Evolutionary conservation across 352 stramenopile genomes (phyloP).

Genomic region (Phytophthora pini): DNA sequence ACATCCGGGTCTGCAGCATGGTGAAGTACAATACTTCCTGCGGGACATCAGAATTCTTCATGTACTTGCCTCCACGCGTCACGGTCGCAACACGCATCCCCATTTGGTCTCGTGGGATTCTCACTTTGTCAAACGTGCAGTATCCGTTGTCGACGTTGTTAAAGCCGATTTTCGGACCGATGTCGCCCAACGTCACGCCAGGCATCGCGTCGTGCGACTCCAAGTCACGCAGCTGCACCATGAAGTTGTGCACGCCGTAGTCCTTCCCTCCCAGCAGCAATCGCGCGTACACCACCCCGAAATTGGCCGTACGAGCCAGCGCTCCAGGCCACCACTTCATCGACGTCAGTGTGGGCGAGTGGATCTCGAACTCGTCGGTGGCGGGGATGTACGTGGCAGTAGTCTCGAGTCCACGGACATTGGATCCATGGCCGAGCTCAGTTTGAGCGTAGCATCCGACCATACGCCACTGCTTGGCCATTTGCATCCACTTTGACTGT

Average conservation of each 20-base stretch:
- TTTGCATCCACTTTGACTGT: conserved; percentile 65
- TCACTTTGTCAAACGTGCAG: conserved; percentile 60
- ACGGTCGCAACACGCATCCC: conserved; percentile 69
- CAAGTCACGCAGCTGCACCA: conserved; percentile 94
- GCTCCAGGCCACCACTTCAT: conserved; percentile 98
- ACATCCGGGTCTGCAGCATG: conserved; percentile 82
- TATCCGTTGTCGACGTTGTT: conserved; percentile 82
- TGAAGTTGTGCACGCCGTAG: conserved; percentile 96
- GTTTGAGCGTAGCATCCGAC: conserved; percentile 90
- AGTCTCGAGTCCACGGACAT: conserved; percentile 92
- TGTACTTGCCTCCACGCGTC: conserved; percentile 64
- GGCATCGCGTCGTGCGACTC: conserved; percentile 68
- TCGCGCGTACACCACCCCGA: conserved; percentile 85
- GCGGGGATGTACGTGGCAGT: conserved; percentile 94
- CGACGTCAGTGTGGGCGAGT: conserved; percentile 94
- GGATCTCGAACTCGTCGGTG: conserved; percentile 93
- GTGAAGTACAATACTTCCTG: conserved; percentile 80
- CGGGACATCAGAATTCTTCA: conserved; percentile 53
- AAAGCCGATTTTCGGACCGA: conserved; percentile 77
- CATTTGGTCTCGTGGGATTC: conserved; percentile 74
- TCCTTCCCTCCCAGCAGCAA: conserved; percentile 86
- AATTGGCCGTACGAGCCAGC: conserved; percentile 94
- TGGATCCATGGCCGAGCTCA: conserved; percentile 90
- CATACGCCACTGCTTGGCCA: conserved; percentile 75
- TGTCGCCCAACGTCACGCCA: conserved; percentile 66